phyloP scores from a whole-genome alignment of 352 stramenopile genomes.

The Aphanomyces cochlioides region DNA sequence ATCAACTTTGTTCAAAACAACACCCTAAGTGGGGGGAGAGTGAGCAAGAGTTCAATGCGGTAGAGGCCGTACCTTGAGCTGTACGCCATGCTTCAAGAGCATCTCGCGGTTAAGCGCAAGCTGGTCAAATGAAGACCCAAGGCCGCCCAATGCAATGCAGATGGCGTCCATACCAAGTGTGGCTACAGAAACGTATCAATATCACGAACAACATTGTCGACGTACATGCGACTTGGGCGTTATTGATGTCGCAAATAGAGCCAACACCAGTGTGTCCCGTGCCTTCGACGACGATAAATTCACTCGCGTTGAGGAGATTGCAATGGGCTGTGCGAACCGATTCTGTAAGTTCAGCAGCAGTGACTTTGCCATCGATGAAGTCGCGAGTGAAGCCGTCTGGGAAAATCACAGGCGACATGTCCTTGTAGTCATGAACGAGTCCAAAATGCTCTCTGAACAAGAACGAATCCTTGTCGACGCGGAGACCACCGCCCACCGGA shows the following conservation, averaged over 20 bases:
- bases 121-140: conserved; percentile 84
- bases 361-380: conserved; percentile 95
- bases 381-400: conserved; percentile 94
- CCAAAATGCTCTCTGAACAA: conserved; percentile 96
- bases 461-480: conserved; percentile 91
- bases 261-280: conserved; percentile 90
- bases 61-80: conserved; percentile 21
- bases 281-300: conserved; percentile 94
- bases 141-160: conserved; percentile 68
- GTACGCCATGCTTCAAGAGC: conserved; percentile 68
- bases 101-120: conserved; percentile 81
- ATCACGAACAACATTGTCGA: background rate
- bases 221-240: conserved; percentile 81
- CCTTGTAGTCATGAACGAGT: conserved; percentile 92
- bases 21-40: conserved; percentile 35
- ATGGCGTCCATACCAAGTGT: conserved; percentile 81
- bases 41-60: background rate
- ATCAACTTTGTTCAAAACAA: conserved; percentile 88
- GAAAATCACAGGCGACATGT: conserved; percentile 98
- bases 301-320: conserved; percentile 75
- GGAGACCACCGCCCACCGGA: conserved; percentile 67
- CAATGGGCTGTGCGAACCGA: conserved; percentile 79
- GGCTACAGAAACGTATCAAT: conserved; percentile 1
- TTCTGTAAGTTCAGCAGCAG: conserved; percentile 66
- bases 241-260: conserved; percentile 89